Evolutionary conservation across 768 basidiomycete species (phyloP).

Genomic region (Asterophora parasitica): DNA sequence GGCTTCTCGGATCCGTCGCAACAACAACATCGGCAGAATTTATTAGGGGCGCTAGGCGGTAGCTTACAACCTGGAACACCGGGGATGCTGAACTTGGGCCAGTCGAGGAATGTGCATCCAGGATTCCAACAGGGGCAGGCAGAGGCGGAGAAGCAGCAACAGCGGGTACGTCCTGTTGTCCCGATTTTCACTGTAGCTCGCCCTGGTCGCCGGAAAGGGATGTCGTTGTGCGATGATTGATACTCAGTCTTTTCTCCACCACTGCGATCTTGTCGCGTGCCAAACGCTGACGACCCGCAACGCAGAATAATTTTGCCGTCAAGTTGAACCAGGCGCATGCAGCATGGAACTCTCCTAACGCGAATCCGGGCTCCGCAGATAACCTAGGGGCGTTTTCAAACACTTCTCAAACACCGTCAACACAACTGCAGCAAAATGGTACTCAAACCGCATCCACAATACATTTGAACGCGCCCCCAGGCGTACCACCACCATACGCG

Average conservation of each 20-base stretch:
- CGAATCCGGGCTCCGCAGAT: constrained; percentile 37
- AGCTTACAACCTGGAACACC: constrained; percentile 46
- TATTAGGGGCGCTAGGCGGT: constrained; percentile 48
- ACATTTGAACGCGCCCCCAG: constrained; percentile 51
- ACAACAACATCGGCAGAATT: constrained; percentile 53
- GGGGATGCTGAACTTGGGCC: constrained; percentile 60
- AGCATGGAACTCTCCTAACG: constrained; percentile 53
- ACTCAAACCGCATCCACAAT: constrained; percentile 35
- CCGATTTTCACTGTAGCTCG: constrained; percentile 3
- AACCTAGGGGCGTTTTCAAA: constrained; percentile 19
- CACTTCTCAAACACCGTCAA: constrained; percentile 17
- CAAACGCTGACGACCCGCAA: constrained; percentile 16
- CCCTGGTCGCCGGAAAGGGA: constrained; percentile 1
- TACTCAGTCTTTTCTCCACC: constrained; percentile 6
- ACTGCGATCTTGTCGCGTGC: constrained; percentile 7
- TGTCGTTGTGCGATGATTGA: constrained; percentile 8
- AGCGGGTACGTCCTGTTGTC: constrained; percentile 48
- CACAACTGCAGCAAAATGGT: constrained; percentile 40
- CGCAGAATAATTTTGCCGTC: constrained; percentile 53
- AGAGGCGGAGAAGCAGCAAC: constrained; percentile 61
- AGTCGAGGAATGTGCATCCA: constrained; percentile 43
- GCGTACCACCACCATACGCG: constrained; percentile 30
- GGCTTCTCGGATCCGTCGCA: constrained; percentile 47
- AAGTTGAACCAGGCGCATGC: constrained; percentile 63
- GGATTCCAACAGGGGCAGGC: constrained; percentile 55